Percentiles rank a stretch among this genome's conserved stretches.
phyloP scores from a whole-genome alignment of 306 rosid genomes.

The Fragaria iinumae region DNA sequence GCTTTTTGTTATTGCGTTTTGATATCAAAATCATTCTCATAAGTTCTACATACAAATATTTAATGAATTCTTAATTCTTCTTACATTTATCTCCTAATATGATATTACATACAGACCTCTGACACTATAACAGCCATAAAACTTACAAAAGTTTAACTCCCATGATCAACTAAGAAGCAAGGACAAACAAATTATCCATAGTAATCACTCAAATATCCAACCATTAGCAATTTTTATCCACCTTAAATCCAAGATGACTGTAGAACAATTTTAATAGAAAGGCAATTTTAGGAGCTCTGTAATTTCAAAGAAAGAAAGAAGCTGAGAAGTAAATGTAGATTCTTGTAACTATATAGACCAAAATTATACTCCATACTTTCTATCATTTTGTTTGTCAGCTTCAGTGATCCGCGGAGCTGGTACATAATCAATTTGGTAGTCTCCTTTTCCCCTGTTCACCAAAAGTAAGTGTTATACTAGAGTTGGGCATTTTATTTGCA shows the following conservation, averaged over 20 bases:
- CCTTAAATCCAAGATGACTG: not conserved
- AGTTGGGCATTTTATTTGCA: not conserved
- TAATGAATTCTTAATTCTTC: not conserved
- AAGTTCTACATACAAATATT: not conserved
- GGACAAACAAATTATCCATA: not conserved
- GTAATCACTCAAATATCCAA: not conserved
- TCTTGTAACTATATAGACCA: slow-evolving; percentile 10
- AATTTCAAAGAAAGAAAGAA: not conserved
- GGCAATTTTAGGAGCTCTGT: not conserved
- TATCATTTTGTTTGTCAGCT: slow-evolving; percentile 85
- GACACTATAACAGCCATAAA: not conserved
- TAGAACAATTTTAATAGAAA: not conserved
- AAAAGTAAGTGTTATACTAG: slow-evolving; percentile 20
- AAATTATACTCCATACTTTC: slow-evolving; percentile 49
- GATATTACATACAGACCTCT: not conserved
- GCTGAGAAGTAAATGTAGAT: slow-evolving; percentile 11
- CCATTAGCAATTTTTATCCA: not conserved
- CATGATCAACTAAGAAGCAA: not conserved
- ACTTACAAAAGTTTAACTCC: not conserved
- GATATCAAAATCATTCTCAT: not conserved
- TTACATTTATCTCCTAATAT: not conserved
- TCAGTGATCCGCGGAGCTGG: slow-evolving; percentile 92
- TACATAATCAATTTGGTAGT: slow-evolving; percentile 80
- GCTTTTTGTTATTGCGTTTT: not conserved
- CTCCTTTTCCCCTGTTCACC: slow-evolving; percentile 64